A percentile compares a stretch with the other conserved stretches of the same genome.
These are phyloP conservation scores for Combretum micranthum DNA, from an alignment of 345 rosid species.

Conservation along the genomic window DNA sequence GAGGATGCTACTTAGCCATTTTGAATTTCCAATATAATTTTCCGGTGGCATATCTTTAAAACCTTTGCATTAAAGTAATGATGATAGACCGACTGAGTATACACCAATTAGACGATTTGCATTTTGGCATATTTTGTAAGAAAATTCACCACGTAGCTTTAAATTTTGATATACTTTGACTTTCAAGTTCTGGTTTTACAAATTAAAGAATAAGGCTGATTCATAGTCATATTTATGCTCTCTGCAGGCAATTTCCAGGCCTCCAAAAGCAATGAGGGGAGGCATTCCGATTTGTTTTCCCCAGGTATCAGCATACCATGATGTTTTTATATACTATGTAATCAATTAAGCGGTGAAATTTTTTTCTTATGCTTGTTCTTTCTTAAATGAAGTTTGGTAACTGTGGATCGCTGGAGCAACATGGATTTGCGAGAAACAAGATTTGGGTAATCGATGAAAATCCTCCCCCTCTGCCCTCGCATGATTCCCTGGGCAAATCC, in stretches of 20 bases:
- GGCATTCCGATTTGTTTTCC: slow-evolving; percentile 89
- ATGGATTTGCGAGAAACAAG: slow-evolving; percentile 88
- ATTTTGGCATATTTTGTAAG: no score
- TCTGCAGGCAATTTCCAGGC: slow-evolving; percentile 66
- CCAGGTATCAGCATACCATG: slow-evolving; percentile 36
- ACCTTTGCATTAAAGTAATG: no score
- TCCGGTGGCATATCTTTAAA: no score
- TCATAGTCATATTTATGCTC: slow-evolving; percentile 3
- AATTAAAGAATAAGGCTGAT: not conserved
- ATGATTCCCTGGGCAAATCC: slow-evolving; percentile 49
- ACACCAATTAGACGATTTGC: no score
- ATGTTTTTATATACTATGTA: not conserved
- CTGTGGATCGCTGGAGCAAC: slow-evolving; percentile 63
- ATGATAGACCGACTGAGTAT: no score
- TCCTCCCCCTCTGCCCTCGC: slow-evolving; percentile 57
- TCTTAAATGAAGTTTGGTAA: slow-evolving; percentile 53
- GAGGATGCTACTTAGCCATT: no score
- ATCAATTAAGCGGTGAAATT: not conserved
- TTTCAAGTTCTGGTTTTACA: no score
- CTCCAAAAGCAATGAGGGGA: slow-evolving; percentile 77
- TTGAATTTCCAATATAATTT: no score
- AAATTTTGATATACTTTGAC: no score
- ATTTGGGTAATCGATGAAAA: slow-evolving; percentile 66
- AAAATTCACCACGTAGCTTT: no score
- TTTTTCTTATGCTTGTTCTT: not conserved